Percentiles rank a stretch among this genome's conserved stretches.
phyloP scores from a whole-genome alignment of 1,284 basidiomycete species.

The Puccinia hordei region DNA sequence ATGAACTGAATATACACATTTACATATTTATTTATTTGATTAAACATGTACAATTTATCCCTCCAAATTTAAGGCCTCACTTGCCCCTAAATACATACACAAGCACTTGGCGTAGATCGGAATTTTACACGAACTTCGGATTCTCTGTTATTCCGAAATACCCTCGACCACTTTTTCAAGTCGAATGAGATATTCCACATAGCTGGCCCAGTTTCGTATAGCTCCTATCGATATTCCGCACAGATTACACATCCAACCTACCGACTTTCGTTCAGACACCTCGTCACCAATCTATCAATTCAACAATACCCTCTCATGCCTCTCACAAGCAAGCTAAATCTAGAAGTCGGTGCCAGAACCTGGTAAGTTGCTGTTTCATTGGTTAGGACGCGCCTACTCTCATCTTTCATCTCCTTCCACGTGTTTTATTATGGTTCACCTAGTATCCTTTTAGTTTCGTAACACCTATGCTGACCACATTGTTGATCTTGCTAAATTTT shows the following conservation, averaged over 20 bases:
- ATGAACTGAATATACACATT: no score
- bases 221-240: neutral
- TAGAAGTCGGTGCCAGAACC: constrained; percentile 41
- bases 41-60: no score
- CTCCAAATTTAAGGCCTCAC: neutral
- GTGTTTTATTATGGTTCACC: neutral
- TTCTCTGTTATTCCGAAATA: constrained; percentile 1
- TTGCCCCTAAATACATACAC: neutral
- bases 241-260: neutral
- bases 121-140: neutral
- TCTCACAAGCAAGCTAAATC: constrained; percentile 26
- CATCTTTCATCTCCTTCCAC: neutral
- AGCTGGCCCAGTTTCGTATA: neutral
- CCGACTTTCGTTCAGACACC: neutral
- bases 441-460: neutral
- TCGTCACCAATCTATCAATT: neutral
- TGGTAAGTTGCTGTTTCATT: constrained; percentile 31
- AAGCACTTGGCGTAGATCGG: neutral
- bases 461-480: constrained; percentile 8
- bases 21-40: no score
- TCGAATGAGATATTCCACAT: neutral
- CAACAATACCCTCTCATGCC: constrained; percentile 24
- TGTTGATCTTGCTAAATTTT: neutral
- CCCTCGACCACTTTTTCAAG: neutral
- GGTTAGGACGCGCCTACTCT: neutral